These are phyloP conservation scores for Penicillium odoratum DNA, from an alignment of 495 filamentous ascomycete species.

Conservation along the genomic window DNA sequence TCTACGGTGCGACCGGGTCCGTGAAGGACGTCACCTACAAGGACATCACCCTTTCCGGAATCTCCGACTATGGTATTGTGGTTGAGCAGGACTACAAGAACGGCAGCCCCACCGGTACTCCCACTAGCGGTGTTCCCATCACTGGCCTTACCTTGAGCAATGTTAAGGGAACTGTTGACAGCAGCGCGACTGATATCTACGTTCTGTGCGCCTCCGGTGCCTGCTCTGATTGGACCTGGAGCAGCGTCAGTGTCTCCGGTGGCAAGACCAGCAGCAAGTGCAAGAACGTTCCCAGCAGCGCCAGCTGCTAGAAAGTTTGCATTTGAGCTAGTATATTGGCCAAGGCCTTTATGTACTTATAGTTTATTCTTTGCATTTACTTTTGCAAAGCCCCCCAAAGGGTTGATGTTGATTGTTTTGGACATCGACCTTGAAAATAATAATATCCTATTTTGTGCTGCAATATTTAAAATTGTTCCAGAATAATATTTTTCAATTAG, in stretches of 20 bases:
- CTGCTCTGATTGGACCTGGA: constrained; percentile 46
- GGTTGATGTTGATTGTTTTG: background rate
- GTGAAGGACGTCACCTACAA: constrained; percentile 27
- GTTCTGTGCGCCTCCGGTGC: constrained; percentile 50
- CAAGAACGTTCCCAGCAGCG: constrained; percentile 38
- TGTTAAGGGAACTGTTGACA: constrained; percentile 44
- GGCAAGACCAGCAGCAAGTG: constrained; percentile 45
- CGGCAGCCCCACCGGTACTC: constrained; percentile 51
- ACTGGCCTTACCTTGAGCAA: constrained; percentile 39
- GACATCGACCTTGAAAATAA: background rate
- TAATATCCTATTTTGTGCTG: background rate
- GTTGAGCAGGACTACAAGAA: constrained; percentile 66
- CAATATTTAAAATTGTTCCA: no score
- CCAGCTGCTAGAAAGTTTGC: constrained; percentile 23
- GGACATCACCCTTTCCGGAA: constrained; percentile 24
- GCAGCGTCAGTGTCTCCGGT: constrained; percentile 43
- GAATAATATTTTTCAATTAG: background rate
- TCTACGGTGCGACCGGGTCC: constrained; percentile 23
- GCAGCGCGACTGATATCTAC: constrained; percentile 39
- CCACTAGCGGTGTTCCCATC: constrained; percentile 59
- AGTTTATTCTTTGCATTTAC: background rate
- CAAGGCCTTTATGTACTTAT: background rate
- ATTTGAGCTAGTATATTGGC: background rate
- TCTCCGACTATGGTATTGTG: constrained; percentile 54
- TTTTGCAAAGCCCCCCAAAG: background rate